Evolutionary conservation across 805 yeast genomes (phyloP), one percentile per base, ranked within the genome.

Genomic region (Vanderwaltozyma yarrowii): DNA sequence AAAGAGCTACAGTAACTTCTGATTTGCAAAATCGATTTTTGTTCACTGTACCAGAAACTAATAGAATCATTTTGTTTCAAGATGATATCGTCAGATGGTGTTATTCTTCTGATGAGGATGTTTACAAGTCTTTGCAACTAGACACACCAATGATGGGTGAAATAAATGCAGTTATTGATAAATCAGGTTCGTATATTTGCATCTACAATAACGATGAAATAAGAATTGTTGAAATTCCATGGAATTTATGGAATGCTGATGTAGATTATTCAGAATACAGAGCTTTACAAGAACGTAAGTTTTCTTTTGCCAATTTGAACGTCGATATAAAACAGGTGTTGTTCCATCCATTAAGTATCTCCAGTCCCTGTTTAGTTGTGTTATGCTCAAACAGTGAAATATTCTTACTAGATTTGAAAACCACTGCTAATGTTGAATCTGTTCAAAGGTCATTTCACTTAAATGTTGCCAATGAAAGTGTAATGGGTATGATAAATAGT

Each of bases 271-370:
- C 42, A 13, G 35, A 37, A 21, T 27, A 31, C 5, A 19, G 33
- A 2, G 6, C 15, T 30, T 17, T 35, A 26, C 36, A 40, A 27
- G 14, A 24, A 21, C 18, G 27, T 13, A 17, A 20, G 10, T 43
- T 38, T 24, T 3, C 26, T 7, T 19, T 31, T n/a, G 15, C 18
- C 3, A 28, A n/a, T 4, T 13, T 16, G 5, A 7, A 9, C 1
- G 17, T 43, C 4, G 25, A 32, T 2, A 67, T 35, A 62, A 67
- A 30, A 59, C 76, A 19, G 60, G 70, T 44, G 37, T 62, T 35
- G 64, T 76, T 59, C 76, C 79, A 32, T 55, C 74, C 62, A 10
- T 43, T 49, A 27, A 52, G 58, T 8, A 35, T 38, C 7, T 32
- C 40, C 3, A 52, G 50, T 28, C 45, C 46, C 12, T 41, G 49